Base-by-base conservation (phyloP, 2,329 filamentous ascomycete genomes). In the Talaromyces funiculosus region DNA sequence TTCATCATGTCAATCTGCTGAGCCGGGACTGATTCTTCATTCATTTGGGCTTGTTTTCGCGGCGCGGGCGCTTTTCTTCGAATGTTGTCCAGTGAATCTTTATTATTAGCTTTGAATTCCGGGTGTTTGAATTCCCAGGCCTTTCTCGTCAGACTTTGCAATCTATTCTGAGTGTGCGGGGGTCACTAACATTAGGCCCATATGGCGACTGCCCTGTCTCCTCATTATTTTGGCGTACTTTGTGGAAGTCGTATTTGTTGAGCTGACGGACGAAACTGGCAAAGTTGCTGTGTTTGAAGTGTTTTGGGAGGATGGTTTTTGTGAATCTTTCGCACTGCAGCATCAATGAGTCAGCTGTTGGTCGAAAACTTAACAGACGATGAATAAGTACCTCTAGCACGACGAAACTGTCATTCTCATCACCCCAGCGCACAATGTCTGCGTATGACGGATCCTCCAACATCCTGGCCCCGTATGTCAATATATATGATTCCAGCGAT, bases 221-320 rank as follows among this genome's bases (percentile, higher is more conserved):
- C 71, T 96, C 91, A 66, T 91, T 95, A 69, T 92, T 90, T 71
- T 89, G 90, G 65, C 94, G 86, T 65, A 97, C 92, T 81, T 99
- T 99, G 81, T 99, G 94, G 68, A 99, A 99, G 72, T 96, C 92
- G 75, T 96, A 97, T 74, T 97, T 97, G 80, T 97, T 97, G 61
- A 97, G 80, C 74, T 97, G 92, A 53, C 92, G 89, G 61, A 97
- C 92, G 72, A 97, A 97, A 76, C 92, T 96, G 33, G 92, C 92
- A 79, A 97, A 97, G 75, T 97, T 97, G 83, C 91, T 96, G 78
- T 97, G 94, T 77, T 99, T 99, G 82, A 99, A 99, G 71, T 97
- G 92, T 73, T 97, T 97, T 2, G 94, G 94, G 16, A 99, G 85
- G 68, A 99, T 96, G 40, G 90, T 89, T 74, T 97, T 96, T 22